Evolutionary conservation across 306 rosid species (phyloP).

Genomic region (Castanopsis chinensis): DNA sequence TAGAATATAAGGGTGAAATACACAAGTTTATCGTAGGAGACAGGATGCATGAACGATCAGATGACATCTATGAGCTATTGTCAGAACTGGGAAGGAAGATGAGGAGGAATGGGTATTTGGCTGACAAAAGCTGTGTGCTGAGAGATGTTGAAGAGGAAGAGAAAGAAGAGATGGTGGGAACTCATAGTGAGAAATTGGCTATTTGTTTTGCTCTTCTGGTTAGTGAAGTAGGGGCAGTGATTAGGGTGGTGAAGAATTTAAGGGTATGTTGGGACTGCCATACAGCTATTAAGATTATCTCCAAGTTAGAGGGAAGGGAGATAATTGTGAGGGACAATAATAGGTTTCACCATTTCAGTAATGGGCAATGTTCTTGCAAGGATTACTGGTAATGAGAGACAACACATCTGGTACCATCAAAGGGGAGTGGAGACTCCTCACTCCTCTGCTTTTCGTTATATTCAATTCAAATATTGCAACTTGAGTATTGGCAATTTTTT

Average conservation of each 20-base stretch:
- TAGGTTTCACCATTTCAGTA: conserved; percentile 35
- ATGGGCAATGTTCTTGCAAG: conserved; percentile 37
- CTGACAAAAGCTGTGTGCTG: conserved; percentile 40
- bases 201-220: conserved; percentile 46
- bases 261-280: conserved; percentile 44
- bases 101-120: conserved; percentile 34
- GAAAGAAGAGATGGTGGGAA: conserved; percentile 49
- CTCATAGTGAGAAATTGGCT: conserved; percentile 57
- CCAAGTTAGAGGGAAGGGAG: conserved; percentile 32
- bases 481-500: too few relatives aligned
- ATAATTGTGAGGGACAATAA: conserved; percentile 37
- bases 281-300: conserved; percentile 38
- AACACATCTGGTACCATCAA: neutral
- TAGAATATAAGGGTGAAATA: conserved; percentile 45
- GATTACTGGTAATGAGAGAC: conserved; percentile 36
- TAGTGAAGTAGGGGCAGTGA: conserved; percentile 27
- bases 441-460: too few relatives aligned
- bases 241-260: conserved; percentile 42
- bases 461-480: too few relatives aligned
- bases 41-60: conserved; percentile 39
- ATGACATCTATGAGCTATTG: conserved; percentile 33
- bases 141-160: conserved; percentile 58
- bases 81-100: conserved; percentile 33
- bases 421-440: too few relatives aligned
- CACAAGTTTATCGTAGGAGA: conserved; percentile 46